These are phyloP conservation scores for Hylodesmum podocarpum DNA, from an alignment of 306 rosid genomes.

Conservation along the genomic window DNA sequence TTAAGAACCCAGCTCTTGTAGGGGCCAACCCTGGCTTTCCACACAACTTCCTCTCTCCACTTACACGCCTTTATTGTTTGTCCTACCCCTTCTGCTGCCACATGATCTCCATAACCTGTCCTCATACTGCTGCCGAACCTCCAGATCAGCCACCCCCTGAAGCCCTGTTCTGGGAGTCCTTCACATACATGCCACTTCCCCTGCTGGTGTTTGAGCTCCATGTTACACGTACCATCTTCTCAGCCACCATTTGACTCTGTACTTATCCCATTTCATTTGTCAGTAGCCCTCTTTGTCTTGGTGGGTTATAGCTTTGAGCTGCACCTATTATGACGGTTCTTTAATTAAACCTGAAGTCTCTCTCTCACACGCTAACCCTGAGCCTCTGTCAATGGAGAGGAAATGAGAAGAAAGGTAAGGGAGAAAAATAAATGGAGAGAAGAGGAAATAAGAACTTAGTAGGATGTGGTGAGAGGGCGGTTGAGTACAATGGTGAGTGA, in stretches of 20 bases:
- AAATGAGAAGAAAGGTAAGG: background rate
- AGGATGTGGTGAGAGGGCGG: background rate
- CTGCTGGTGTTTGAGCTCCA: background rate
- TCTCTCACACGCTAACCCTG: background rate
- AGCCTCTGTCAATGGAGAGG: background rate
- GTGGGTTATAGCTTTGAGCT: background rate
- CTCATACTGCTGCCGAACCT: background rate
- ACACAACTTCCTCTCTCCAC: background rate
- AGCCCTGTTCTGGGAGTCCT: background rate
- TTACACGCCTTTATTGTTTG: background rate
- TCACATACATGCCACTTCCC: background rate
- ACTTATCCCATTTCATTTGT: background rate
- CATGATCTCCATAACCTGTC: background rate
- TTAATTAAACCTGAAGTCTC: background rate
- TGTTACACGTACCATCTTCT: background rate
- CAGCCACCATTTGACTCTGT: background rate
- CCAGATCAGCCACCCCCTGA: background rate
- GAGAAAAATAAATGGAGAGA: background rate
- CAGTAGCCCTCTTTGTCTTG: background rate
- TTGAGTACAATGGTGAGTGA: background rate
- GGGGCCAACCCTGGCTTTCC: background rate
- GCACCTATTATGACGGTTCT: background rate
- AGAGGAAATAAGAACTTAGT: background rate
- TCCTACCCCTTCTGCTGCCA: background rate
- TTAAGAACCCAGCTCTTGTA: background rate